Evolutionary conservation across 164 flowering plant species (phyloP).

Genomic region (Houttuynia cordata): DNA sequence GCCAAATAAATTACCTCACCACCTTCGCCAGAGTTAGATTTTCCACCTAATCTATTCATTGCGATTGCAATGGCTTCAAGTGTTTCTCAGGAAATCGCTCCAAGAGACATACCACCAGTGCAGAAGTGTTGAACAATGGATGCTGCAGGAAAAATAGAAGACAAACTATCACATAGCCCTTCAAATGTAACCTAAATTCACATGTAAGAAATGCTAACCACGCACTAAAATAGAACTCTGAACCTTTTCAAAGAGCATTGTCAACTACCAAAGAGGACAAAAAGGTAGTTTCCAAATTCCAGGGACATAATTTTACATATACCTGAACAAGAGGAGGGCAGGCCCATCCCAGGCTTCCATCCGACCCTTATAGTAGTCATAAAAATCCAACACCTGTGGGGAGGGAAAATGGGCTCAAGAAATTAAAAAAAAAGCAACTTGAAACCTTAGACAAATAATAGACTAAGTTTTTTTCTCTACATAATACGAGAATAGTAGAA

Average conservation of each 20-base stretch:
- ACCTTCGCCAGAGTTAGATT: constrained; percentile 99
- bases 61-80: constrained; percentile 99
- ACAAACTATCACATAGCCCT: too few species aligned
- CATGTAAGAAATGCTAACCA: not conserved
- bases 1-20: constrained; percentile 69
- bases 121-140: constrained; percentile 90
- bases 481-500: not conserved
- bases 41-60: constrained; percentile 96
- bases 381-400: constrained; percentile 74
- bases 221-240: too few species aligned
- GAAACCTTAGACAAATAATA: not conserved
- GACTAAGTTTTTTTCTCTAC: not conserved
- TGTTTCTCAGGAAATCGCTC: constrained; percentile 98
- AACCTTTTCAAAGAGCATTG: not conserved
- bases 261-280: not conserved
- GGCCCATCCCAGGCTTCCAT: constrained; percentile 99
- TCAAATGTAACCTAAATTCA: too few species aligned
- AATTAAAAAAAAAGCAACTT: not conserved
- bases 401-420: constrained; percentile 2
- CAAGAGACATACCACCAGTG: constrained; percentile 99
- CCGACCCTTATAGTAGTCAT: constrained; percentile 96
- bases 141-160: constrained; percentile 31
- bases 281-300: not conserved
- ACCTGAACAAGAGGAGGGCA: constrained; percentile 97
- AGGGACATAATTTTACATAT: not conserved